Base-by-base conservation (phyloP, 306 rosid species). In the Casuarina glauca region DNA sequence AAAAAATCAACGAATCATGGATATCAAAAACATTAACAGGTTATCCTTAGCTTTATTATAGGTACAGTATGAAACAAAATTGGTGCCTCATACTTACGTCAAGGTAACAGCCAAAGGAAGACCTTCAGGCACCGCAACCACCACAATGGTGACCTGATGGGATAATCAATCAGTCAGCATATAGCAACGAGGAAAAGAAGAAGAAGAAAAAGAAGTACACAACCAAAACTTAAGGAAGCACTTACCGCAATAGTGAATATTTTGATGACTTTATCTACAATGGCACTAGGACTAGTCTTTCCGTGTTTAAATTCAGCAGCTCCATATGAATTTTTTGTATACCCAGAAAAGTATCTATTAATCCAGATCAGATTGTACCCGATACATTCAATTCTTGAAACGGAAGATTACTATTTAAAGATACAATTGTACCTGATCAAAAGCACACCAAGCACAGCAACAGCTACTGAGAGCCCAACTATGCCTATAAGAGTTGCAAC, bases 41-140 rank as follows among this genome's bases (percentile, higher is more conserved):
- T 12, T 62, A 72, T 32, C 66, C 52, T 60, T 54, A 72, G 74
- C 74, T 42, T 53, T 74, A 73, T 43, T 62, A 70, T 36, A 16
- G 51, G 15, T 67, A 69, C 72, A 75, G 48, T 61, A 58, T 9
- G 70, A 84, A 62, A 64, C 50, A 76, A 67, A 17, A 45, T 26
- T 75, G 44, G 53, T 58, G 58, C 79, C 63, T 70, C 48, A 77
- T 46, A 81, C 97, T 81, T 88, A 93, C 99, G 97, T 95, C 79
- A 95, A 87, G 69, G 99, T 95, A 70, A 95, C 99, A 44, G 99
- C 99, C 90, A 95, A 85, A 74, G 99, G 99, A 38, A 95, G 94
- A 78, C 99, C 99, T 85, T 95, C 99, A 52, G 97, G 97, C 72
- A 95, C 99, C 38, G 99, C 97, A 91, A 95, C 99, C 66, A 95